These are phyloP conservation scores for Talaromyces wortmannii DNA, from an alignment of 495 filamentous ascomycete species.

Conservation along the genomic window DNA sequence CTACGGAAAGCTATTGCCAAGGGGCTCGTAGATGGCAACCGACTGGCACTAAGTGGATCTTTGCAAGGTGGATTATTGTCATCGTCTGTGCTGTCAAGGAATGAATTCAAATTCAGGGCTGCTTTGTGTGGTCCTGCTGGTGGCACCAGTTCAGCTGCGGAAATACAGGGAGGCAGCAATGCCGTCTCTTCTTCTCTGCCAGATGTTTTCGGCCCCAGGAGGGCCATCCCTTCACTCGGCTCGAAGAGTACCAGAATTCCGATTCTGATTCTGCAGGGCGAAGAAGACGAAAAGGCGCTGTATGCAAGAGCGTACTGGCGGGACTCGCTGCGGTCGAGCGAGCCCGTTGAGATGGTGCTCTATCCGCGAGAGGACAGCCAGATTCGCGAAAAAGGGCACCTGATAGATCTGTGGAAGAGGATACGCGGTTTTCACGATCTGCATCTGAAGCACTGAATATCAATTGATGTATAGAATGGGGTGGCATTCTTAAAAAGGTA, in stretches of 20 bases:
- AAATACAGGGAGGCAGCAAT: conserved; percentile 1
- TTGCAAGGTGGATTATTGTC: conserved; percentile 1
- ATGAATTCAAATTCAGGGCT: conserved; percentile 6
- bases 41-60: conserved; percentile 16
- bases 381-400: conserved; percentile 1
- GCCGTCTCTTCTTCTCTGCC: conserved; percentile 2
- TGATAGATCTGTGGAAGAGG: conserved; percentile 8
- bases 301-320: conserved; percentile 6
- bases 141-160: conserved; percentile 4
- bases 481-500: no score
- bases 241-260: conserved; percentile 1
- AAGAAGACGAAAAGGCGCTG: conserved; percentile 6
- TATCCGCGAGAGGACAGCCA: conserved; percentile 4
- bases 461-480: no score
- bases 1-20: conserved; percentile 9
- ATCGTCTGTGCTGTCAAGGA: conserved; percentile 3
- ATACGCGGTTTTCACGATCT: conserved; percentile 1
- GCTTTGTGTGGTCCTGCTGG: conserved; percentile 9
- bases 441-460: not conserved
- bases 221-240: not conserved
- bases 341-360: conserved; percentile 4
- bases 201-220: not conserved
- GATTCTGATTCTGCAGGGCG: conserved; percentile 9
- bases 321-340: not conserved
- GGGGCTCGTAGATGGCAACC: conserved; percentile 9